Base-by-base conservation (phyloP, 805 yeast genomes). In the Candida wancherniae region DNA sequence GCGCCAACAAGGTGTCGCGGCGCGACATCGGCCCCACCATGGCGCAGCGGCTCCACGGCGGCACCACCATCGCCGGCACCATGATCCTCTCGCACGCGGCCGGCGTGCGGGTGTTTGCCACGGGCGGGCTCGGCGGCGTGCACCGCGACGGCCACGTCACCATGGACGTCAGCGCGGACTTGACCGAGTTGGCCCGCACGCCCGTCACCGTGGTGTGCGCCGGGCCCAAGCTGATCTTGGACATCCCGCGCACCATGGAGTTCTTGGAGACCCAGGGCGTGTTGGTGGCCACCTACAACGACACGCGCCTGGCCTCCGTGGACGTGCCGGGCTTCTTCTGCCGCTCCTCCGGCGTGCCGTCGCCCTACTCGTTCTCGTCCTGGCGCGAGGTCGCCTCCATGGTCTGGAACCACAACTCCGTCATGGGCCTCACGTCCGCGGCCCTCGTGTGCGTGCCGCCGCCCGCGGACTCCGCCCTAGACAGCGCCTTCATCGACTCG, bases 111-210 rank as follows among this genome's bases (percentile, higher is more conserved):
- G 85, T 87, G 9, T 87, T 86, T 65, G 92, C 94, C 1, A 87
- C 96, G 2, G 96, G 96, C 19, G 96, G 96, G 1, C 66, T 86
- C 12, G 96, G 96, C 13, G 96, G 96, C 13, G 95, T 85, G 8
- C 94, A 86, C 47, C 69, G 84, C 34, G 83, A 82, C 6, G 90
- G 83, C 13, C 81, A 82, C 33, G 42, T 58, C 17, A 75, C 87
- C 2, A 71, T 84, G 77, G 96, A 86, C 54, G 66, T 86, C 15
- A 78, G 88, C 46, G 94, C 95, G 2, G 96, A 86, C 55, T 68
- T 86, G 40, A 88, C 85, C 29, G 96, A 86, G 50, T 63, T 87
- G 32, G 80, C 87, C 1, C 67, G 77, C 34, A 87, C 95, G 0
- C 84, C 88, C 0, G 86, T 86, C 1, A 77, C 86, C 0, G 95